A percentile compares a stretch with the other conserved stretches of the same genome.
Evolutionary conservation across 2,329 filamentous ascomycete species (phyloP).

Genomic region (Cordyceps fumosorosea): DNA sequence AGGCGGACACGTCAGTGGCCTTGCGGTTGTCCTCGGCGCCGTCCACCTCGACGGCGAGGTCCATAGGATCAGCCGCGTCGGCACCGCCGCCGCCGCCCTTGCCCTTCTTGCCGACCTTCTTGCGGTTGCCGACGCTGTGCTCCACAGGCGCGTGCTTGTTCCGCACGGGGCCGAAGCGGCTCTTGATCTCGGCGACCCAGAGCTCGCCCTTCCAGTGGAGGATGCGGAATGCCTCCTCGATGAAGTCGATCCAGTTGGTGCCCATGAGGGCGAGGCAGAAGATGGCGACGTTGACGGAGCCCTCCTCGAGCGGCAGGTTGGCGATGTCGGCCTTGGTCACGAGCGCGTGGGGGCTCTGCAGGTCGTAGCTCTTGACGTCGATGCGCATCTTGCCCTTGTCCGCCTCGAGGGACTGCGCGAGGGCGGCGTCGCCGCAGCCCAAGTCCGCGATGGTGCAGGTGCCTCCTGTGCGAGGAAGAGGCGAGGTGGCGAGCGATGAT

Average conservation of each 20-base stretch:
- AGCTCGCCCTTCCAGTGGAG: conserved; percentile 92
- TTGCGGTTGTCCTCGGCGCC: conserved; percentile 55
- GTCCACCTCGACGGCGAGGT: conserved; percentile 65
- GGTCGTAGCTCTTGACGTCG: conserved; percentile 76
- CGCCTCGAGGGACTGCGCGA: conserved; percentile 62
- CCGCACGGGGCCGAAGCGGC: conserved; percentile 57
- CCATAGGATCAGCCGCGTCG: conserved; percentile 43
- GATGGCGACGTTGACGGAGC: conserved; percentile 76
- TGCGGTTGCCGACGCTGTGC: conserved; percentile 66
- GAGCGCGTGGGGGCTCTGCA: conserved; percentile 67
- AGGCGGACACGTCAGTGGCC: conserved; percentile 81
- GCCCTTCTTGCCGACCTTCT: conserved; percentile 45
- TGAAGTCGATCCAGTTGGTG: conserved; percentile 94
- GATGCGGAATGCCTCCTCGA: conserved; percentile 91
- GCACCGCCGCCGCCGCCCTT: conserved; percentile 41
- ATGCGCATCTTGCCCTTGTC: conserved; percentile 62
- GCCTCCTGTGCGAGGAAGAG: conserved; percentile 66
- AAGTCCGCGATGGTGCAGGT: conserved; percentile 79
- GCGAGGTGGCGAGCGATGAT: conserved; percentile 26
- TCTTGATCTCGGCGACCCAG: conserved; percentile 97
- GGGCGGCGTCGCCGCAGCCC: conserved; percentile 84
- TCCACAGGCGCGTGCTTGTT: conserved; percentile 41
- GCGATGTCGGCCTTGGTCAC: conserved; percentile 89
- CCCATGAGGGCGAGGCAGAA: conserved; percentile 98
- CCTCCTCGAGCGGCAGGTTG: conserved; percentile 67